Percentiles rank a stretch among this genome's conserved stretches.
Conservation (phyloP, 768 basidiomycete species). For the Galerina marginata region DNA sequence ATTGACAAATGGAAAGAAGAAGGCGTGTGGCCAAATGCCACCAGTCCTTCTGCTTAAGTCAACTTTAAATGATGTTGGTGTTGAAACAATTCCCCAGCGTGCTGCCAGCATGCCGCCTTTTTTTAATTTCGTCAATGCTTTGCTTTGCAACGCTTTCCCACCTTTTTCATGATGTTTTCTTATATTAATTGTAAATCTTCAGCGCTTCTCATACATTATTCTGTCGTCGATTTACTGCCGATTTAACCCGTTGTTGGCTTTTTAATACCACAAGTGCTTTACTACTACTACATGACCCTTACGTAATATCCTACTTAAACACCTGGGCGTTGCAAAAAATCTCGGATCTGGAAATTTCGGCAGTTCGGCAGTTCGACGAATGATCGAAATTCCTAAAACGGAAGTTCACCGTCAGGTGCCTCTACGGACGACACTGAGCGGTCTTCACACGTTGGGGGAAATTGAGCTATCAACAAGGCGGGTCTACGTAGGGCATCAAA, state of each 20-base stretch:
- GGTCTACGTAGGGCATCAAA: too few species aligned
- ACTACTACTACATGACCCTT: too few species aligned
- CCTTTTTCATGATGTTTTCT: conserved; percentile 8
- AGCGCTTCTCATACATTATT: conserved; percentile 9
- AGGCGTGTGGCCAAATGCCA: conserved; percentile 56
- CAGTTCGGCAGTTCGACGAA: too few species aligned
- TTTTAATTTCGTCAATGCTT: conserved; percentile 7
- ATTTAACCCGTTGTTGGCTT: not conserved
- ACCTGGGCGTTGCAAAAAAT: too few species aligned
- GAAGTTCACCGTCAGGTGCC: too few species aligned
- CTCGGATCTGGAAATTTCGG: too few species aligned
- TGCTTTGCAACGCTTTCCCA: conserved; percentile 10
- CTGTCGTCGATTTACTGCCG: conserved; percentile 7
- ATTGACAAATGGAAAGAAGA: conserved; percentile 85
- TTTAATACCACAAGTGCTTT: too few species aligned
- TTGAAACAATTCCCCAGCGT: not conserved
- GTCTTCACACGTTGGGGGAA: too few species aligned
- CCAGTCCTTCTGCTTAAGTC: conserved; percentile 16
- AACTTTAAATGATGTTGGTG: not conserved
- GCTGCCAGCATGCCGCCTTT: not conserved
- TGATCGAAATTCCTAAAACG: too few species aligned
- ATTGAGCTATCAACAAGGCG: too few species aligned
- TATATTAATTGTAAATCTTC: conserved; percentile 19
- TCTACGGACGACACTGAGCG: too few species aligned
- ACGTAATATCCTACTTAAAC: too few species aligned